phyloP scores from a whole-genome alignment of 305 asterid genomes.

The Fraxinus velutina region DNA sequence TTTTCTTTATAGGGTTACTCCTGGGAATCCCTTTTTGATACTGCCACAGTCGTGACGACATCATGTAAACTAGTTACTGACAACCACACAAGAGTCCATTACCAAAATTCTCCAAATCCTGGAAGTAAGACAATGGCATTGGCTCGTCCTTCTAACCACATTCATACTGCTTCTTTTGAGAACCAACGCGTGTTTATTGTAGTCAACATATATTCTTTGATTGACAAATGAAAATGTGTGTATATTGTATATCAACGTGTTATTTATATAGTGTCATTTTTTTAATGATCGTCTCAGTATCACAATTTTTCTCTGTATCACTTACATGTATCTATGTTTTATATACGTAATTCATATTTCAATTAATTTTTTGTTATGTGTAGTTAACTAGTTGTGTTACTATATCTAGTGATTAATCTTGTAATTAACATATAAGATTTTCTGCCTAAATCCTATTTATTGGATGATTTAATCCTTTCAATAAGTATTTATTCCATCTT shows the following conservation, averaged over 20 bases:
- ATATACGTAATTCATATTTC: background rate
- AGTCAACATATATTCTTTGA: background rate
- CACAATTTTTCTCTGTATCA: background rate
- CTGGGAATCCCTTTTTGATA: conserved; percentile 41
- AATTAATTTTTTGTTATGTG: background rate
- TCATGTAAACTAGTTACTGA: background rate
- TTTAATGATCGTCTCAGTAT: background rate
- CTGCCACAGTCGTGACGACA: conserved; percentile 22
- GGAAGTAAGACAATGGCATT: background rate
- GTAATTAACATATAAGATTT: background rate
- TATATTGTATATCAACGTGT: conserved; percentile 10
- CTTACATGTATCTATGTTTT: background rate
- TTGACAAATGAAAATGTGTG: conserved; percentile 4
- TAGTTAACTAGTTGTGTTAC: background rate
- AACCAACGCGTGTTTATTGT: background rate
- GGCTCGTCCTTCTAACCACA: background rate
- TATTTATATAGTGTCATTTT: background rate
- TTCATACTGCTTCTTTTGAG: background rate
- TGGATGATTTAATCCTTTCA: background rate
- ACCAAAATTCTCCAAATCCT: background rate
- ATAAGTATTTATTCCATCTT: background rate
- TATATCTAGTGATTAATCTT: background rate
- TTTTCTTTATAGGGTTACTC: conserved; percentile 38
- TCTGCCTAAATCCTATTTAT: background rate
- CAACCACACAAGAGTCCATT: background rate